Percentiles rank a stretch among this genome's conserved stretches.
phyloP scores from a whole-genome alignment of 495 filamentous ascomycete genomes.

The Cryomyces antarcticus region DNA sequence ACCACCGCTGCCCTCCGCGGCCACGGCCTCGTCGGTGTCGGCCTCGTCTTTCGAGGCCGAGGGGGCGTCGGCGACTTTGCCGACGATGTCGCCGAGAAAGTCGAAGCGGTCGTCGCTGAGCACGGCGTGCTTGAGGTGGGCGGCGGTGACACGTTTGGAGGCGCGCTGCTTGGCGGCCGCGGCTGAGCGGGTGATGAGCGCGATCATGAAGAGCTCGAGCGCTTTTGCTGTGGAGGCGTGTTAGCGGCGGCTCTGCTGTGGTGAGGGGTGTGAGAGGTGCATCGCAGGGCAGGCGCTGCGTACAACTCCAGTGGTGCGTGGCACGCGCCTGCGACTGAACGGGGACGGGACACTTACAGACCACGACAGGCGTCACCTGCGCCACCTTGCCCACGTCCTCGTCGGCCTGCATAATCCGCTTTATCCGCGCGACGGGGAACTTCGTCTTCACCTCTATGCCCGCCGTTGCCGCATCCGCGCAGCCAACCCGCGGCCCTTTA shows the following conservation, averaged over 20 bases:
- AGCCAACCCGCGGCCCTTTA: not conserved
- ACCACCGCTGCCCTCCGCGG: constrained; percentile 27
- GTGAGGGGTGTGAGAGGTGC: no score
- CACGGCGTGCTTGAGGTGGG: constrained; percentile 79
- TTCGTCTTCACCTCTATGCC: constrained; percentile 73
- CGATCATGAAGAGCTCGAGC: constrained; percentile 92
- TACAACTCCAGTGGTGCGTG: no score
- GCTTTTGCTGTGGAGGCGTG: constrained; percentile 40
- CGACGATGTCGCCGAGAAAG: constrained; percentile 79
- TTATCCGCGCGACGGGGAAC: constrained; percentile 93
- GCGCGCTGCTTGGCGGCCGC: constrained; percentile 59
- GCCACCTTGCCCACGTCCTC: constrained; percentile 98
- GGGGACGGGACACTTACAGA: constrained; percentile 36
- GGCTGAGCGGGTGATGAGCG: constrained; percentile 69
- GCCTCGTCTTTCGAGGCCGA: constrained; percentile 25
- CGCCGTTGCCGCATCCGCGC: not conserved
- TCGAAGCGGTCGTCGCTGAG: constrained; percentile 74
- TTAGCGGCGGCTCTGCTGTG: constrained; percentile 1
- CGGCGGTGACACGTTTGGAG: constrained; percentile 74
- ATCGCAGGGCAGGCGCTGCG: no score
- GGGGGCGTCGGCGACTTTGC: constrained; percentile 60
- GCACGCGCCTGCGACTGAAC: no score
- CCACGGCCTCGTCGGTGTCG: constrained; percentile 24
- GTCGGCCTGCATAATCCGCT: constrained; percentile 98
- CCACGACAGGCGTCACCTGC: constrained; percentile 85